Evolutionary conservation across 2,329 filamentous ascomycete species (phyloP), one percentile per base, ranked within the genome.

Genomic region (Dactylella cylindrospora): DNA sequence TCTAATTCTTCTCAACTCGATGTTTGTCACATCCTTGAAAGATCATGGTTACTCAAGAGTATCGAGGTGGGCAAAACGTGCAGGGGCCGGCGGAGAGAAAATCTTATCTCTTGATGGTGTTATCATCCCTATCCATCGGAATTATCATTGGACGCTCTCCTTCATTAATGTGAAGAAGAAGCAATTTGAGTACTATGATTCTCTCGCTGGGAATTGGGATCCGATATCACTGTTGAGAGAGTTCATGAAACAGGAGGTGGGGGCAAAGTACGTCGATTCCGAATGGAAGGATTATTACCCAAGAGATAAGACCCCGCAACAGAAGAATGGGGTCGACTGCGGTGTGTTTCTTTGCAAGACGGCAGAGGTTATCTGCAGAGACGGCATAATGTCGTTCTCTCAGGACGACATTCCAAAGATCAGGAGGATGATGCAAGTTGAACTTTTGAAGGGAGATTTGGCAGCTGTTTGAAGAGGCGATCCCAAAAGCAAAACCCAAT

Each of bases 151-250:
- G 68, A 66, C 62, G 12, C 43, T 69, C 17, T 66, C 59, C 8
- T 66, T 66, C 12, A 65, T 66, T n/a, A 69, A 68, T 13, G 61
- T 66, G n/a, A 65, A 55, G 35, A 13, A 62, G 23, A 68, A 65
- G 47, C 57, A 66, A 20, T 64, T 69, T 22, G 68, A 69, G 39
- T 67, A 67, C 19, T 69, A 67, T 15, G 68, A 69, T 65, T 69
- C 68, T 0, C 20, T 69, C 17, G 65, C 59, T 17, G 64, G 60
- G 8, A 51, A 53, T 45, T 53, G 49, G 47, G 67, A 67, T 53
- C 64, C 46, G 3, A 49, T 43, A 22, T 23, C 12, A 55, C 52
- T 41, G 13, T 32, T 68, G 8, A 41, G 68, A 9, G 38, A 47
- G 9, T 69, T 65, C 26, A 51, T 69, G 23, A 43, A 33, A 25